Evolutionary conservation across 371 early-diverging fungal species (phyloP).

Genomic region (Mucor irregularis): DNA sequence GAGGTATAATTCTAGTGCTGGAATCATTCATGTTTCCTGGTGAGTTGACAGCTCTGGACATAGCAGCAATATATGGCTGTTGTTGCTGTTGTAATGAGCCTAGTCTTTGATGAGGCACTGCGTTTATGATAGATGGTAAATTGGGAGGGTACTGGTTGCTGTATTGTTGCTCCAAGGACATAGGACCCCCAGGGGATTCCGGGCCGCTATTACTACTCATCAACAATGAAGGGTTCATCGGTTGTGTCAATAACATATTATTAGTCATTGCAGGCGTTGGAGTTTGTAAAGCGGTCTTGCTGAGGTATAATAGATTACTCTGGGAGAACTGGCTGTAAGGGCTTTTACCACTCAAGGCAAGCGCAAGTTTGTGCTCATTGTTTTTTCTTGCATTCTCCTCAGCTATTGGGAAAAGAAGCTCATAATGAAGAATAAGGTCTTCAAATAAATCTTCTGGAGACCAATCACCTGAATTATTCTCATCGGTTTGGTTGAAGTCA

Average conservation of each 20-base stretch:
- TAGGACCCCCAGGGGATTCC: background rate
- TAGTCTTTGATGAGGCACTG: background rate
- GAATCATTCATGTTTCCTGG: background rate
- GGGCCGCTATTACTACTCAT: background rate
- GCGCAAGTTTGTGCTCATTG: slow-evolving; percentile 13
- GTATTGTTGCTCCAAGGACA: background rate
- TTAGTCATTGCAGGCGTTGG: background rate
- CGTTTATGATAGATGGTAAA: slow-evolving; percentile 9
- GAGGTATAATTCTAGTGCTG: background rate
- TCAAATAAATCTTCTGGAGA: slow-evolving; percentile 32
- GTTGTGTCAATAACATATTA: slow-evolving; percentile 17
- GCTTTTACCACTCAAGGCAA: slow-evolving; percentile 18
- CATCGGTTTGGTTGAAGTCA: slow-evolving; percentile 51
- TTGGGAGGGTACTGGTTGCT: slow-evolving; percentile 6
- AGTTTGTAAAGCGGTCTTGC: background rate
- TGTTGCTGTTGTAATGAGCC: background rate
- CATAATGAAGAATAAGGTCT: slow-evolving; percentile 24
- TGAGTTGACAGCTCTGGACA: background rate
- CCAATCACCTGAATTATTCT: slow-evolving; percentile 20
- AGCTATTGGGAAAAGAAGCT: slow-evolving; percentile 20
- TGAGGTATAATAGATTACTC: slow-evolving; percentile 21
- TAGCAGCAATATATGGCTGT: background rate
- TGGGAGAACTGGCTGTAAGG: slow-evolving; percentile 22
- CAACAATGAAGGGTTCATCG: slow-evolving; percentile 14
- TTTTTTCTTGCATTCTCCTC: slow-evolving; percentile 17